phyloP scores from a whole-genome alignment of 1,284 basidiomycete genomes.

The Coriolopsis trogii region DNA sequence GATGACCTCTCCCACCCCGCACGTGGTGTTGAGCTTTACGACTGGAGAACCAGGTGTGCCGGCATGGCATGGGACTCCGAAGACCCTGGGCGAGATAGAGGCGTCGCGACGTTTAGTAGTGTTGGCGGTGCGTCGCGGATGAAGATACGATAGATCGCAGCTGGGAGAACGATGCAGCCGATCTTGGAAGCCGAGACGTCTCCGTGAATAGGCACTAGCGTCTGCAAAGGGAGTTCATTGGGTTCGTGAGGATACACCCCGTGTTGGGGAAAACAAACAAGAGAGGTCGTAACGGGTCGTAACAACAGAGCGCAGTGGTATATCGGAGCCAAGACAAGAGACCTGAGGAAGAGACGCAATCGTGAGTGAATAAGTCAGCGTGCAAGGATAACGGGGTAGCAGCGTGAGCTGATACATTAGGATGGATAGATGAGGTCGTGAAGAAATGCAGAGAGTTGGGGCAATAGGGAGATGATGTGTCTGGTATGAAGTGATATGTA shows the following conservation, averaged over 20 bases:
- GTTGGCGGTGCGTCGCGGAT: no score
- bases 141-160: no score
- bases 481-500: background rate
- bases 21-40: background rate
- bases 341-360: background rate
- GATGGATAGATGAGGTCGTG: background rate
- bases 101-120: background rate
- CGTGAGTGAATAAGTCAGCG: conserved; percentile 21
- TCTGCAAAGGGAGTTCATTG: no score
- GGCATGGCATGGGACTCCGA: conserved; percentile 4
- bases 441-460: background rate
- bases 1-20: conserved; percentile 11
- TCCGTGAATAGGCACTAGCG: no score
- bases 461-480: background rate
- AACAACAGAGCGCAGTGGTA: conserved; percentile 12
- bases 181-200: no score
- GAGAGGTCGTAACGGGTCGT: conserved; percentile 22
- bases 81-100: no score
- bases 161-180: no score
- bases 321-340: background rate
- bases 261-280: background rate
- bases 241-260: background rate
- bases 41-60: background rate
- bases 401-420: conserved; percentile 2
- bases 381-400: conserved; percentile 1